Conservation (phyloP, 2,329 filamentous ascomycete species). For the Ophiostoma populinum region DNA sequence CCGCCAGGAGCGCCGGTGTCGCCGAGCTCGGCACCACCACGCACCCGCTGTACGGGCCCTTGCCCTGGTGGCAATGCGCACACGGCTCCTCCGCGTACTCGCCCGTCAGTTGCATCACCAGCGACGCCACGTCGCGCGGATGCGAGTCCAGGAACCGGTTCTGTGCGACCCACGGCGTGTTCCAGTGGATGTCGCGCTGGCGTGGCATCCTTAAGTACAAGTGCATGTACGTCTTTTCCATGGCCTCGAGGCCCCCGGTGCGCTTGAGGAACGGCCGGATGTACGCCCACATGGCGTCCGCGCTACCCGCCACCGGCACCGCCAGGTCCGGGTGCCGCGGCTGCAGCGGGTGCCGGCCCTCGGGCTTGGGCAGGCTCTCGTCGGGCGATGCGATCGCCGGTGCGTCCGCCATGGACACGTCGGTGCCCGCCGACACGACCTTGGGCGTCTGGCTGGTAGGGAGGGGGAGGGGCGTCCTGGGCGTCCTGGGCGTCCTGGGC, state of each 20-base stretch:
- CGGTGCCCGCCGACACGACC: no score
- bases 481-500: no score
- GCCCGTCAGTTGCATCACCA: slow-evolving; percentile 18
- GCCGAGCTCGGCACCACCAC: slow-evolving; percentile 11
- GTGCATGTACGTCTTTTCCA: slow-evolving; percentile 9
- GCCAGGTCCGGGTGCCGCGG: no score
- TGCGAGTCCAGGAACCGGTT: slow-evolving; percentile 12
- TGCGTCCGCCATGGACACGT: no score
- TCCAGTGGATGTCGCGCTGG: slow-evolving; percentile 16
- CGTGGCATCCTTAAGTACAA: slow-evolving; percentile 14
- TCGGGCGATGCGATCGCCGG: no score
- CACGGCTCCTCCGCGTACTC: slow-evolving; percentile 15
- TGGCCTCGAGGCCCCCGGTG: slow-evolving; percentile 7
- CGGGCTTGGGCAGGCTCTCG: no score
- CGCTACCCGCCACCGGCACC: not conserved
- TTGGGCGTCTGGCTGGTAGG: no score
- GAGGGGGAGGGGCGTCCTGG: no score
- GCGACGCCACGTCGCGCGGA: slow-evolving; percentile 14
- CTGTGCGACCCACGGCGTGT: slow-evolving; percentile 10
- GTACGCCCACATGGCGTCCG: slow-evolving; percentile 15
- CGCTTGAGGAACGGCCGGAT: slow-evolving; percentile 12
- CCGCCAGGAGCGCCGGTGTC: slow-evolving; percentile 3
- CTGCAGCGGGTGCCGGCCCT: no score
- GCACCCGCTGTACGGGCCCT: slow-evolving; percentile 16
- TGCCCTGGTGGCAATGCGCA: slow-evolving; percentile 11